A percentile compares a stretch with the other conserved stretches of the same genome.
These are phyloP conservation scores for Aspergillus cejpii DNA, from an alignment of 2,329 filamentous ascomycete species.

Conservation along the genomic window DNA sequence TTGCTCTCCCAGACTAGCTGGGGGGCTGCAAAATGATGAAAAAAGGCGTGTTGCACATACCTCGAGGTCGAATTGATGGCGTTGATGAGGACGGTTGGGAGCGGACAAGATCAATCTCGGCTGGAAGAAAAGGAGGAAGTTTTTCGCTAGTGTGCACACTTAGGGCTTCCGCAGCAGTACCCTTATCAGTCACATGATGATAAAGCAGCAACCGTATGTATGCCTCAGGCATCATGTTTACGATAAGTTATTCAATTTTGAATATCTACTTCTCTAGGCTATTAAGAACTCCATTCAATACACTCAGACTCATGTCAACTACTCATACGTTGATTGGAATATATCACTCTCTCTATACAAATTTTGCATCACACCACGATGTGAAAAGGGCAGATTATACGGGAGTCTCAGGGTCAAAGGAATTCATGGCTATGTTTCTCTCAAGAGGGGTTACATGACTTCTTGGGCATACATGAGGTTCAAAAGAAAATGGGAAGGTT, in stretches of 20 bases:
- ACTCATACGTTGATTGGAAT: conserved; percentile 3
- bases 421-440: conserved; percentile 32
- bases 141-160: conserved; percentile 28
- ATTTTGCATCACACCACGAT: conserved; percentile 21
- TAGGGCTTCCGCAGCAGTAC: conserved; percentile 25
- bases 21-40: conserved; percentile 28
- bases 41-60: conserved; percentile 33
- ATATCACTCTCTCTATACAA: conserved; percentile 23
- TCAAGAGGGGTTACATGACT: conserved; percentile 37
- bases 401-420: conserved; percentile 12
- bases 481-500: conserved; percentile 24
- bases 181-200: conserved; percentile 30
- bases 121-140: conserved; percentile 19
- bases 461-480: conserved; percentile 36
- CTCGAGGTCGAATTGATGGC: conserved; percentile 31
- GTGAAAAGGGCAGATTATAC: conserved; percentile 19
- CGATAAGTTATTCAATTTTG: too few species aligned
- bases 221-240: conserved; percentile 18
- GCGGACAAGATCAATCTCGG: conserved; percentile 6
- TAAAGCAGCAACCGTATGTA: not conserved
- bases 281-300: too few species aligned
- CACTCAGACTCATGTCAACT: conserved; percentile 5
- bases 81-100: conserved; percentile 23
- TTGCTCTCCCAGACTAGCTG: conserved; percentile 43
- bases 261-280: too few species aligned